phyloP scores from a whole-genome alignment of 805 yeast species.

The Deakozyma indianensis region DNA sequence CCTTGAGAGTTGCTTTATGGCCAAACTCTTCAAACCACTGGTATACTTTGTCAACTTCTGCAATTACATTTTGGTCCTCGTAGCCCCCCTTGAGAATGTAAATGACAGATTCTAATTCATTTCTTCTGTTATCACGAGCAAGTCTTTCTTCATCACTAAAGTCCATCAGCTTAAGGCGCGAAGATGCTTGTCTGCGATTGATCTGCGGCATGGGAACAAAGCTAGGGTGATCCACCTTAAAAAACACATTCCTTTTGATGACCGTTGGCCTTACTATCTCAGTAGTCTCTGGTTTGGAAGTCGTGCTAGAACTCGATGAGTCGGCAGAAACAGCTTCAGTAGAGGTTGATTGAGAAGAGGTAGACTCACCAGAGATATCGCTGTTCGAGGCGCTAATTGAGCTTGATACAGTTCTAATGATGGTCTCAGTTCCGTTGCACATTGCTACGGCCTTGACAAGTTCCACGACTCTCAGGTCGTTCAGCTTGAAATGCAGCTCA shows the following conservation, averaged over 20 bases:
- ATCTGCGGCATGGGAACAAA: conserved; percentile 36
- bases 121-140: conserved; percentile 42
- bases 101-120: conserved; percentile 57
- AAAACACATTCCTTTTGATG: conserved; percentile 3
- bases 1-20: conserved; percentile 6
- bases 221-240: conserved; percentile 23
- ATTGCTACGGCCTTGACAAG: conserved; percentile 9
- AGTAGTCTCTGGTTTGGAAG: conserved; percentile 1
- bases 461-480: conserved; percentile 9
- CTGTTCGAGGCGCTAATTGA: conserved; percentile 6
- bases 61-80: conserved; percentile 16
- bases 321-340: background rate
- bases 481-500: conserved; percentile 8
- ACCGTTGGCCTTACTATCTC: conserved; percentile 7
- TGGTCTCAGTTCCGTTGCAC: conserved; percentile 6
- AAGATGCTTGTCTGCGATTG: conserved; percentile 30
- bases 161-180: conserved; percentile 39
- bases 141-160: conserved; percentile 40
- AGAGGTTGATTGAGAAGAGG: conserved; percentile 4
- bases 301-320: conserved; percentile 1
- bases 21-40: conserved; percentile 11
- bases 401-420: conserved; percentile 2
- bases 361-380: conserved; percentile 4
- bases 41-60: conserved; percentile 5
- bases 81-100: conserved; percentile 40